Base-by-base conservation (phyloP, 2,329 filamentous ascomycete genomes). In the Alternaria gaisen region DNA sequence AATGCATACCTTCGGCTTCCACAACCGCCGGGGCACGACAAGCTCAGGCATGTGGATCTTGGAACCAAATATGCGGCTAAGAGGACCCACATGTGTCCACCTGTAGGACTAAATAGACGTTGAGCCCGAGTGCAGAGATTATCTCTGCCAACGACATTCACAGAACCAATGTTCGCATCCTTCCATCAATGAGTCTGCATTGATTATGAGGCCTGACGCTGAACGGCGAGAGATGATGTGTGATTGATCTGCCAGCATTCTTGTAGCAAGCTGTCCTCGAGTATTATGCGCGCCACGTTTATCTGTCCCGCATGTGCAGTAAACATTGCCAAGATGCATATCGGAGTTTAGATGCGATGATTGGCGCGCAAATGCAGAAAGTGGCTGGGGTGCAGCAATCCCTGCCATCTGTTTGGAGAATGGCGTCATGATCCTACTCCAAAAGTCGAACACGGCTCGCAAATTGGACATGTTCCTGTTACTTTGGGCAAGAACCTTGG, bases 361-460 rank as follows among this genome's bases (percentile, higher is more conserved):
- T 57, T 62, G 62, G 58, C 41, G 56, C 56, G 55, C 55, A 56
- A 44, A 41, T 47, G 38, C 38, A 46, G 24, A 20, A 47, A 56
- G 57, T 44, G 57, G 57, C 57, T 50, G 57, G 57, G 30, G 42
- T 30, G 30, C 32, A 47, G 51, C 51, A 41, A 58, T 47, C 59
- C 55, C 40, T 55, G 46, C 38, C 16, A 30, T 55, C n/a, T 43
- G 44, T 18, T 40, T 58, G n/a, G 36, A 50, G 28, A 42, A 53
- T 57, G 53, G 42, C 56, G 59, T 64, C 54, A 58, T 52, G 48
- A 18, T 52, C 24, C 28, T 41, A 30, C 56, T 38, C 11, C 44
- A 18, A 44, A 51, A 14, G 14, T 22, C 42, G 32, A 32, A 32
- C 50, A 41, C 50, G 56, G 56, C 50, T 48, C 50, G 51, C 36